Evolutionary conservation across 2,329 filamentous ascomycete species (phyloP), one percentile per base, ranked within the genome.

Genomic region (Aschersonia sp.): DNA sequence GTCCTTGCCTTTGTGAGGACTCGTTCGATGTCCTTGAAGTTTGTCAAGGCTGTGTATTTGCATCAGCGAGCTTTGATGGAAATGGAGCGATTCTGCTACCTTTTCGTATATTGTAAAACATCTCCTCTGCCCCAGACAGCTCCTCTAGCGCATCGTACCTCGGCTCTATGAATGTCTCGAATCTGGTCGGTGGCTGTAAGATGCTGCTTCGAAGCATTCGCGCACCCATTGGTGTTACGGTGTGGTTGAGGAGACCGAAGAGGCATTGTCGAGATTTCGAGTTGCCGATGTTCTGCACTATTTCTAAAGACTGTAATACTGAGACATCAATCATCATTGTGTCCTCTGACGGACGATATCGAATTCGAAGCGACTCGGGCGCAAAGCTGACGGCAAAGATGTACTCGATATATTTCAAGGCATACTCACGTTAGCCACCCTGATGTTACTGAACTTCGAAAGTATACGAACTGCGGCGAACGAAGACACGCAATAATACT

Each of bases 311-410:
- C 40, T 82, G 76, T 31, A 96, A 87, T 0, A 89, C 94, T 1
- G 87, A 84, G 2, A 92, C 74, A 57, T 96, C 91, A 55, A 97
- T 94, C 77, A 94, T 87, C 89, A 97, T 95, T 1, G 88, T 86
- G 30, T 91, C 85, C 59, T 94, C 86, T 0, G 88, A 89, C 1
- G 89, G 84, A 57, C 91, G 83, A 55, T 94, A 96, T 52, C 80
- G 83, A 58, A 97, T 84, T 80, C 73, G 59, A 95, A 55, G 48
- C 30, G 53, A 53, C 43, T 55, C 48, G 5, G 50, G 47, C 43
- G 53, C 49, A 30, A 55, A 92, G 1, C 74, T 78, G 51, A 83
- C 73, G 4, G 72, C 72, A 51, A 88, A 73, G 5, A 80, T 77
- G 1, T 83, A 64, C 49, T 94, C 85, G 44, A 94, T 75, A 60